Conservation (phyloP, 148 eudicot genomes). For the Cornus florida region DNA sequence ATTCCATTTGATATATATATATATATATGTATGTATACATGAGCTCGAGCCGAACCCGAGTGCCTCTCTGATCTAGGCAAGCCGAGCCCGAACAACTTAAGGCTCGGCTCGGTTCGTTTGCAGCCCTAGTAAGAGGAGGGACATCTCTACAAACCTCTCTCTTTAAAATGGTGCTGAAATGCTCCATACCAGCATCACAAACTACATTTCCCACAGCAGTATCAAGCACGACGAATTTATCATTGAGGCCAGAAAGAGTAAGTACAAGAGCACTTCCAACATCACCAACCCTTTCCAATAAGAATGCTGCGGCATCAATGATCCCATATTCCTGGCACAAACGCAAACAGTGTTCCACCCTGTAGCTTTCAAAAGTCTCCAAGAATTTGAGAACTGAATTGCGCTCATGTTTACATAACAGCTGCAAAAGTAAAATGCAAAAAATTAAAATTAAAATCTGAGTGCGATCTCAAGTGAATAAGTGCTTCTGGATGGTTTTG, state of each 20-base stretch:
- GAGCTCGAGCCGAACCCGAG: no score
- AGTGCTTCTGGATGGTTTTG: not conserved
- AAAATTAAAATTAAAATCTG: not conserved
- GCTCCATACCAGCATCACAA: constrained; percentile 36
- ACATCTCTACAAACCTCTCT: constrained; percentile 52
- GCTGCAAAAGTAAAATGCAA: constrained; percentile 45
- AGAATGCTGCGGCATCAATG: constrained; percentile 87
- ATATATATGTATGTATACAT: no score
- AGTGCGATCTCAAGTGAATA: not conserved
- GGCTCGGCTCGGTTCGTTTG: no score
- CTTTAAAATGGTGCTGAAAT: constrained; percentile 44
- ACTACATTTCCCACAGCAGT: constrained; percentile 43
- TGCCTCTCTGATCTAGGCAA: no score
- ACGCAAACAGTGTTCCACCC: constrained; percentile 86
- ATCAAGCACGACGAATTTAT: constrained; percentile 67
- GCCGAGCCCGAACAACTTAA: no score
- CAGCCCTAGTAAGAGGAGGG: not conserved
- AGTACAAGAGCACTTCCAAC: constrained; percentile 88
- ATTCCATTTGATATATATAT: no score
- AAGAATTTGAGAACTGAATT: constrained; percentile 78
- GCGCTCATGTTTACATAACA: constrained; percentile 77
- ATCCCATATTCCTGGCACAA: constrained; percentile 88
- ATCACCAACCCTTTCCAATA: constrained; percentile 90
- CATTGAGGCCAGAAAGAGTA: constrained; percentile 63
- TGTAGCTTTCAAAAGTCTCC: constrained; percentile 84